phyloP scores from a whole-genome alignment of 108 stramenopile genomes.

The Pseudonitzschia multistriata region DNA sequence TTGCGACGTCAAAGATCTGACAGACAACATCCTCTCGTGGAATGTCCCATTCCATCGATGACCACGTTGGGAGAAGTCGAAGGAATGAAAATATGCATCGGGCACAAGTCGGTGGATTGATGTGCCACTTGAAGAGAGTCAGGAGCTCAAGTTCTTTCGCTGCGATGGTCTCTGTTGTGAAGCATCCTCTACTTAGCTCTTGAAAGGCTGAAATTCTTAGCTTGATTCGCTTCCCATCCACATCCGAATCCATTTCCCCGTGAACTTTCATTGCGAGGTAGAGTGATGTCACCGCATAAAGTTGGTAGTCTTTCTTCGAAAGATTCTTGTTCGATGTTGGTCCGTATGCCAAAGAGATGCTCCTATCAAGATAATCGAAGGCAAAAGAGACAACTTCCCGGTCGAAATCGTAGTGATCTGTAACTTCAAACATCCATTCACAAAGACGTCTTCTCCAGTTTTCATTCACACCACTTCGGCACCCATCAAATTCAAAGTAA shows the following conservation, averaged over 20 bases:
- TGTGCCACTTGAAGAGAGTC: constrained; percentile 44
- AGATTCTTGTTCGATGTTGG: constrained; percentile 9
- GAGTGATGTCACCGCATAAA: constrained; percentile 57
- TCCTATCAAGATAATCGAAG: constrained; percentile 55
- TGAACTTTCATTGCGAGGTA: constrained; percentile 72
- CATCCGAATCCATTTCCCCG: constrained; percentile 43
- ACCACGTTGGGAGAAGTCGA: constrained; percentile 36
- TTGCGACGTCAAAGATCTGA: constrained; percentile 37
- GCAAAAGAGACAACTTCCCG: constrained; percentile 64
- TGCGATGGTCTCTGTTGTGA: constrained; percentile 54
- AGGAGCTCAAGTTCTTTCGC: constrained; percentile 57
- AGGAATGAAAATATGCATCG: constrained; percentile 39
- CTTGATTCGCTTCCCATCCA: constrained; percentile 36
- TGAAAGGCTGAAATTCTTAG: constrained; percentile 54
- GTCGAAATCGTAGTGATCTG: constrained; percentile 64
- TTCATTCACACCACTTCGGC: constrained; percentile 4
- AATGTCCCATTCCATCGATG: background rate
- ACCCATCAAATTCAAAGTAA: background rate
- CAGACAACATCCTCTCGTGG: constrained; percentile 8
- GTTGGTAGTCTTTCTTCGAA: constrained; percentile 42
- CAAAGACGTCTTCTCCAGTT: constrained; percentile 55
- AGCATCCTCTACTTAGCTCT: constrained; percentile 70
- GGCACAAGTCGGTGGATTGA: constrained; percentile 54
- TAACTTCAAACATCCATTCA: constrained; percentile 62
- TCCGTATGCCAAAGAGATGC: constrained; percentile 23